Evolutionary conservation across 306 rosid species (phyloP).

Genomic region (Trifolium fragiferum): DNA sequence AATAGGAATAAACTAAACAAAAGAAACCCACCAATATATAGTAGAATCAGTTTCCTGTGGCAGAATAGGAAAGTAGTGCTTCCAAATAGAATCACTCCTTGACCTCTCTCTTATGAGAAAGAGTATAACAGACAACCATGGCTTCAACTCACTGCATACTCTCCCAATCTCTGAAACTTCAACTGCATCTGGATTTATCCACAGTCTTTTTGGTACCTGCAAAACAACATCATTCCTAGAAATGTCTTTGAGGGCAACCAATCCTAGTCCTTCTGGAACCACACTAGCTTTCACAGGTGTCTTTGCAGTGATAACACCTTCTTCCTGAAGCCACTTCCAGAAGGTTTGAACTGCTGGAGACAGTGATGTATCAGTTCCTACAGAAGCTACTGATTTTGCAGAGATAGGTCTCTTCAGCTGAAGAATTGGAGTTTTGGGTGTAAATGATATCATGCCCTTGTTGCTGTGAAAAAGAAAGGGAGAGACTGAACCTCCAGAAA

Average conservation of each 20-base stretch:
- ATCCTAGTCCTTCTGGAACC: conserved; percentile 81
- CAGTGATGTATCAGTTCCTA: conserved; percentile 62
- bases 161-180: conserved; percentile 82
- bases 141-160: conserved; percentile 77
- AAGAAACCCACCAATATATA: conserved; percentile 82
- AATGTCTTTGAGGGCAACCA: conserved; percentile 68
- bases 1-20: conserved; percentile 12
- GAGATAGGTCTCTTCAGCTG: conserved; percentile 45
- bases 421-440: conserved; percentile 22
- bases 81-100: conserved; percentile 72
- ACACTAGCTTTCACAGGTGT: conserved; percentile 77
- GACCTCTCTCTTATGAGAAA: conserved; percentile 72
- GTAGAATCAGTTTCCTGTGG: conserved; percentile 81
- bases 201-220: conserved; percentile 89
- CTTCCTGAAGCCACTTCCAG: conserved; percentile 89
- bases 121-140: conserved; percentile 87
- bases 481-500: conserved; percentile 45
- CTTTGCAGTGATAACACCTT: conserved; percentile 76
- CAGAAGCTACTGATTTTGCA: conserved; percentile 46
- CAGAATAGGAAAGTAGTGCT: conserved; percentile 71
- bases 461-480: conserved; percentile 39
- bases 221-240: conserved; percentile 79
- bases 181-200: conserved; percentile 96
- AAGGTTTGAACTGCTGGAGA: conserved; percentile 67
- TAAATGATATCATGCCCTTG: conserved; percentile 19